Evolutionary conservation across 2,329 filamentous ascomycete species (phyloP).

Genomic region (Harringtonia aguacate): DNA sequence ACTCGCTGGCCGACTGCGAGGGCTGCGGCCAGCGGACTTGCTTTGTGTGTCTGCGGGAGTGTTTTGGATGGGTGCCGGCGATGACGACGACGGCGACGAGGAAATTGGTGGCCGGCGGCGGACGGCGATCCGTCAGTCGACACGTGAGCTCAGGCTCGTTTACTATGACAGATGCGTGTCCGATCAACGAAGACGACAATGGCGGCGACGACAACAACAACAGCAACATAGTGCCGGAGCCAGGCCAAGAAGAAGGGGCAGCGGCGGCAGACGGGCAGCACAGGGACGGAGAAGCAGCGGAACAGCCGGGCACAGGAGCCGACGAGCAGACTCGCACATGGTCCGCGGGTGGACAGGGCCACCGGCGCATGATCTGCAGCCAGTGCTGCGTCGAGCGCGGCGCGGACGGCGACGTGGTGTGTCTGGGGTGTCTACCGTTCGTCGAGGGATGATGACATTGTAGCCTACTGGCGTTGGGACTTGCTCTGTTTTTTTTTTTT

Average conservation of each 20-base stretch:
- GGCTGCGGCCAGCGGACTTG: conserved; percentile 53
- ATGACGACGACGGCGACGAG: neutral
- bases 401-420: conserved; percentile 53
- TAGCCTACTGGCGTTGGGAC: neutral
- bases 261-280: conserved; percentile 3
- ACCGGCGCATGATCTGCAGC: conserved; percentile 50
- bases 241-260: too few relatives aligned
- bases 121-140: neutral
- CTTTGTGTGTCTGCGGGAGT: conserved; percentile 58
- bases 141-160: conserved; percentile 23
- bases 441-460: conserved; percentile 12
- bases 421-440: conserved; percentile 46
- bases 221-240: conserved; percentile 4
- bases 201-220: conserved; percentile 13
- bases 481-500: neutral
- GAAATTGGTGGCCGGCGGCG: too few relatives aligned
- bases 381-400: conserved; percentile 58
- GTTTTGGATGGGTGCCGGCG: conserved; percentile 36
- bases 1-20: conserved; percentile 54
- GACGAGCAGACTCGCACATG: conserved; percentile 20
- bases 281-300: conserved; percentile 1
- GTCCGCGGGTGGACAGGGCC: conserved; percentile 26
- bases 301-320: neutral
- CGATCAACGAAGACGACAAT: conserved; percentile 14
- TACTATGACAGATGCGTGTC: conserved; percentile 37